A percentile compares a stretch with the other conserved stretches of the same genome.
These are phyloP conservation scores for Lyophyllum semitale DNA, from an alignment of 768 basidiomycete genomes.

Conservation along the genomic window DNA sequence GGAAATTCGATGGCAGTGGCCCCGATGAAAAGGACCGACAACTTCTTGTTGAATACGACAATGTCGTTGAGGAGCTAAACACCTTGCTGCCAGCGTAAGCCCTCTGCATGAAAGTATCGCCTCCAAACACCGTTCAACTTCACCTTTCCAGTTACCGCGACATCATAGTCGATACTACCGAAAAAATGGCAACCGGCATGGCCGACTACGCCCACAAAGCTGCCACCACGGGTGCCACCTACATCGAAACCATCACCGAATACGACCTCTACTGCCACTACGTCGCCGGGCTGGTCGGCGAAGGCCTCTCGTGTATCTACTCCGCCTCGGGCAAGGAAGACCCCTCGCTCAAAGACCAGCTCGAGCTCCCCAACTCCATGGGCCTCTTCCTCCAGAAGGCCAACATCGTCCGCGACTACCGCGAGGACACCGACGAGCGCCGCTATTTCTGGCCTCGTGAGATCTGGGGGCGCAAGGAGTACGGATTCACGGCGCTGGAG, in stretches of 20 bases:
- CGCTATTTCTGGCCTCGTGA: too few relatives aligned
- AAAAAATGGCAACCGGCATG: conserved; percentile 94
- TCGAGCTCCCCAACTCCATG: conserved; percentile 91
- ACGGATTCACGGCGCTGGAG: conserved; percentile 71
- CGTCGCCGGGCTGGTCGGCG: conserved; percentile 96
- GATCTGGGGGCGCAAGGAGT: conserved; percentile 61
- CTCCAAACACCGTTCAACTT: too few relatives aligned
- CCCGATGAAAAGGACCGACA: conserved; percentile 88
- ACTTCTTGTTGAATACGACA: conserved; percentile 81
- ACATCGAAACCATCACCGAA: conserved; percentile 75
- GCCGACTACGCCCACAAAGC: conserved; percentile 91
- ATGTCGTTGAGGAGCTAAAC: conserved; percentile 79
- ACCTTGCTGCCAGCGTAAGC: conserved; percentile 64
- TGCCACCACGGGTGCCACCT: conserved; percentile 65
- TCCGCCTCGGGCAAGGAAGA: conserved; percentile 83
- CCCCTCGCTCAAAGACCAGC: conserved; percentile 70
- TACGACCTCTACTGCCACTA: conserved; percentile 99
- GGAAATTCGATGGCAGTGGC: conserved; percentile 82
- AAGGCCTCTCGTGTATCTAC: conserved; percentile 90
- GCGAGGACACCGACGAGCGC: too few relatives aligned
- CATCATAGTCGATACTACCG: conserved; percentile 80
- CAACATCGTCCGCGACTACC: too few relatives aligned
- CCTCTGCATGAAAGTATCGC: not conserved
- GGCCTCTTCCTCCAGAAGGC: conserved; percentile 93
- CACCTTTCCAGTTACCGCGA: conserved; percentile 57